Percentiles rank a stretch among this genome's conserved stretches.
Evolutionary conservation across 768 basidiomycete genomes (phyloP).

Genomic region (Hysterangium stoloniferum): DNA sequence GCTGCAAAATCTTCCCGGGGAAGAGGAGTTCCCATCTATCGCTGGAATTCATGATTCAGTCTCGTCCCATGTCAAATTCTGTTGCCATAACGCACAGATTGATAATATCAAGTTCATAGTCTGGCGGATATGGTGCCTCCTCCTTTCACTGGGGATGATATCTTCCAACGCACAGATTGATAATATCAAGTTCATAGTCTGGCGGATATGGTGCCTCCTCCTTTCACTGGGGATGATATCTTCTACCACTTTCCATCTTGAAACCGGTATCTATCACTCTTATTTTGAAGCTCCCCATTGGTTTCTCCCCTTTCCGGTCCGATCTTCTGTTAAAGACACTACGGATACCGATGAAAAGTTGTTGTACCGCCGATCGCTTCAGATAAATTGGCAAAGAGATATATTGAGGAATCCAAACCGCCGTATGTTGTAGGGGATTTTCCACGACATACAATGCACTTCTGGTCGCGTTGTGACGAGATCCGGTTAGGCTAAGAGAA

Average conservation of each 20-base stretch:
- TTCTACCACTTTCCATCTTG: slow-evolving; percentile 32
- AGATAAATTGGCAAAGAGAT: slow-evolving; percentile 2
- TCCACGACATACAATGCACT: slow-evolving; percentile 24
- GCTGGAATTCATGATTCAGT: slow-evolving; percentile 26
- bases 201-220: slow-evolving; percentile 61
- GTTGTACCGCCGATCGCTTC: slow-evolving; percentile 53
- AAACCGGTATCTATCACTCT: slow-evolving; percentile 1
- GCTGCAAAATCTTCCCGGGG: neutral
- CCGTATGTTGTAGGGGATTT: slow-evolving; percentile 62
- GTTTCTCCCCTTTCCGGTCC: neutral
- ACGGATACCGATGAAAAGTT: slow-evolving; percentile 55
- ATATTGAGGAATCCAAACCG: slow-evolving; percentile 19
- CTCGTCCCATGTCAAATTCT: neutral
- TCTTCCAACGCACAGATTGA: slow-evolving; percentile 52
- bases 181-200: slow-evolving; percentile 50
- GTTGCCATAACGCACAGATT: slow-evolving; percentile 45
- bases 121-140: slow-evolving; percentile 62
- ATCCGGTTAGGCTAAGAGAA: slow-evolving; percentile 45
- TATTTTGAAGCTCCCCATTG: neutral
- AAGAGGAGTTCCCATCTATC: slow-evolving; percentile 64
- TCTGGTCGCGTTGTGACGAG: neutral
- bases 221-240: slow-evolving; percentile 45
- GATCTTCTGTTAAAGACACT: slow-evolving; percentile 35
- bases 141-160: slow-evolving; percentile 29
- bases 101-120: slow-evolving; percentile 52